These are phyloP conservation scores for Zizania latifolia DNA, from an alignment of 176 grass and related monocot genomes.

Conservation along the genomic window DNA sequence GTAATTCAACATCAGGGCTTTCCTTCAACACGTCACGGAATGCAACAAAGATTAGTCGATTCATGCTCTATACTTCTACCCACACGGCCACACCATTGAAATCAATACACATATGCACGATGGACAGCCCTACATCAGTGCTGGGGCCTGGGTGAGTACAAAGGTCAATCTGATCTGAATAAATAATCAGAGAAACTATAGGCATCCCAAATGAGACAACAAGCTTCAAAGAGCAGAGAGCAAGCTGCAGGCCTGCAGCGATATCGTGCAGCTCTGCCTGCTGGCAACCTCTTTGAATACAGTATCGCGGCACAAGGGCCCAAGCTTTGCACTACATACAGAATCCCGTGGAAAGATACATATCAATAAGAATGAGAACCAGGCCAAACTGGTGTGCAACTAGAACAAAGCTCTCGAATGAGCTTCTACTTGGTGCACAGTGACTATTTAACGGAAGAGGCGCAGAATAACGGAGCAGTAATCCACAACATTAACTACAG, in stretches of 20 bases:
- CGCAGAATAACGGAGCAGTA: background rate
- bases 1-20: too few relatives aligned
- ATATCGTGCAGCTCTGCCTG: too few relatives aligned
- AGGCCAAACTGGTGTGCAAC: constrained; percentile 3
- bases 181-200: background rate
- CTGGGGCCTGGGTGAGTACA: too few relatives aligned
- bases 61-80: background rate
- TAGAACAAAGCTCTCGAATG: constrained; percentile 25
- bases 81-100: background rate
- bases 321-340: constrained; percentile 18
- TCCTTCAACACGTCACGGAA: too few relatives aligned
- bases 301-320: background rate
- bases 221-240: background rate
- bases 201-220: background rate
- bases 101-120: background rate
- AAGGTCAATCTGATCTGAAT: background rate
- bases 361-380: background rate
- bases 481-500: background rate
- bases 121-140: background rate
- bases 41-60: too few relatives aligned
- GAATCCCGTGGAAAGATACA: constrained; percentile 21
- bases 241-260: background rate
- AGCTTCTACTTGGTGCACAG: constrained; percentile 1
- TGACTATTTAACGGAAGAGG: background rate
- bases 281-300: background rate